Percentiles rank a stretch among this genome's conserved stretches.
These are phyloP conservation scores for Cystoisospora suis DNA, from an alignment of 169 alveolate genomes.

Conservation along the genomic window DNA sequence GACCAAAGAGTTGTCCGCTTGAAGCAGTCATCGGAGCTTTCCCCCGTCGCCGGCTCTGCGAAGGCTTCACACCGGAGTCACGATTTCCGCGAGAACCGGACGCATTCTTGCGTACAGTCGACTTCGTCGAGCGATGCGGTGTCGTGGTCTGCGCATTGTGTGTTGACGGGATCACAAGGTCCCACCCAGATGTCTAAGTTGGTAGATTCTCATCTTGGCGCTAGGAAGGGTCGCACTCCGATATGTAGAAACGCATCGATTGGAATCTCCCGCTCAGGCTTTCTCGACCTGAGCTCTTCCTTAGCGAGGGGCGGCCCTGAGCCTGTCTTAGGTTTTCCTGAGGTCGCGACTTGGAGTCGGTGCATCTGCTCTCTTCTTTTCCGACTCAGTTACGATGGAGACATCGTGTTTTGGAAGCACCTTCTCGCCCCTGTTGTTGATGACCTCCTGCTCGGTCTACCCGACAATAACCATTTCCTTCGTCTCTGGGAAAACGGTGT, in stretches of 20 bases:
- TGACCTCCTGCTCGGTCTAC: conserved; percentile 2
- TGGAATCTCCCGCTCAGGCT: too few species aligned
- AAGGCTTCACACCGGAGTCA: too few species aligned
- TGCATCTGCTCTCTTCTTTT: conserved; percentile 31
- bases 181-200: not conserved
- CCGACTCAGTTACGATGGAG: conserved; percentile 27
- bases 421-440: conserved; percentile 19
- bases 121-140: not conserved
- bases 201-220: too few species aligned
- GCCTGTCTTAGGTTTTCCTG: not conserved
- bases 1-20: too few species aligned
- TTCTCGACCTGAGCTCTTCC: too few species aligned
- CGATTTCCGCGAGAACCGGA: not conserved
- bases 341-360: conserved; percentile 30
- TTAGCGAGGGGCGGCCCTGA: too few species aligned
- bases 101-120: not conserved
- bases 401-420: conserved; percentile 35
- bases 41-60: too few species aligned
- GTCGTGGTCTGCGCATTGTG: too few species aligned
- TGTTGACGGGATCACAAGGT: not conserved
- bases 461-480: not conserved
- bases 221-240: too few species aligned
- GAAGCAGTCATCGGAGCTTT: too few species aligned
- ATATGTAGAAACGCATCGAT: too few species aligned
- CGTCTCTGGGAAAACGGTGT: conserved; percentile 22